Evolutionary conservation across 2,329 filamentous ascomycete species (phyloP), one percentile per base, ranked within the genome.

Genomic region (Stagonosporopsis cucurbitacearum): DNA sequence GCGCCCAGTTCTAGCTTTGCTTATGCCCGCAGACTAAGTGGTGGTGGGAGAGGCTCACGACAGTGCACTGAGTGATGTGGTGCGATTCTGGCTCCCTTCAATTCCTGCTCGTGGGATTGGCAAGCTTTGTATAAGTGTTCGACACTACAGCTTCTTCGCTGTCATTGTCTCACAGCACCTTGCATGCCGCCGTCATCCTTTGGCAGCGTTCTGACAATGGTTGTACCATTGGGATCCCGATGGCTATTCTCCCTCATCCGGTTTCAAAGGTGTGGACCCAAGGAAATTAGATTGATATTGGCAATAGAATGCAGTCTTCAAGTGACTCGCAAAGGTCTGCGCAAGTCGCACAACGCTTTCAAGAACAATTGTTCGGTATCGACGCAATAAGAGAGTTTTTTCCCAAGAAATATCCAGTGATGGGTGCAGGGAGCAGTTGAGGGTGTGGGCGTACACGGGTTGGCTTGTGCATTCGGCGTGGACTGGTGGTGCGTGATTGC

Each of bases 1-100:
- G 57, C 54, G 57, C 52, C 63, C 52, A 55, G 54, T 58, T 57
- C 58, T 63, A 41, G 42, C 35, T 59, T 37, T 58, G 42, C 46
- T 54, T 36, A 43, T 33, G 48, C 50, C 48, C 47, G 47, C 20
- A 25, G 44, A 52, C 25, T 17, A 19, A 40, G 25, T 43, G 36
- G 35, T 32, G 42, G 20, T 41, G 19, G 28, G 23, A 36, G 30
- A 26, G 28, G 9, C 52, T 45, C 20, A 40, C 28, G 6, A 25
- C 45, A 26, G 19, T 37, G 43, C 20, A 36, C 44, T 59, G 39
- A 25, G 26, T 46, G 50, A 22, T 49, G 41, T 33, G 36, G 30
- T 45, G 28, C 44, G 40, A 30, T 41, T 50, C 32, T 25, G 19
- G 26, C 42, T 26, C 43, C 49, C 45, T 44, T 37, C 23, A 19